Base-by-base conservation (phyloP, 176 grass and related monocot species). In the Zoysia pacifica region DNA sequence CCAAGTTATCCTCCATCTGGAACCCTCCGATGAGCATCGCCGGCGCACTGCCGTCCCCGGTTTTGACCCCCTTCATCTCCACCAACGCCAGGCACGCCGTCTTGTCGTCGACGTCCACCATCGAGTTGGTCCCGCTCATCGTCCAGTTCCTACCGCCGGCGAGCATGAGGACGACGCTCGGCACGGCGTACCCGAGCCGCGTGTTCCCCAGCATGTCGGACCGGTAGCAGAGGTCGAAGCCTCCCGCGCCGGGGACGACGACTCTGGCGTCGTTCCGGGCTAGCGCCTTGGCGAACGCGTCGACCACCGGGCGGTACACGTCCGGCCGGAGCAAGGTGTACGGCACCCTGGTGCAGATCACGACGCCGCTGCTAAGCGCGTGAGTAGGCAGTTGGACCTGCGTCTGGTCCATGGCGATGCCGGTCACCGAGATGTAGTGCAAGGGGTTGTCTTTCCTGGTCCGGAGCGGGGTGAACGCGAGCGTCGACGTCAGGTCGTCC, bases 1-100 rank as follows among this genome's bases (percentile, higher is more conserved):
- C 18, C 38, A 90, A 72, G 79, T 88, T 90, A 45, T 88, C 79
- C 82, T 90, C 88, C 91, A 91, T 83, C 88, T 93, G 91, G 72
- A 77, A 90, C 10, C 85, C 88, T 61, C 91, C 85, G 10, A 93
- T 72, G 50, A 88, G 50, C 82, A 65, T 46, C 49, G 88, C 78
- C n/a, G 58, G 72, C 82, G 61, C 58, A 19, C 5, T 40, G 47
- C 48, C 53, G 11, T 35, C 58, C 0, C 78, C 67, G 4, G 14
- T 67, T 36, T 68, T 67, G 18, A 42, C 61, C 7, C 14, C 60
- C 69, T 69, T 46, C 84, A 83, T 87, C 47, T 67, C 46, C 0
- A 84, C 15, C 75, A 93, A 52, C 6, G 51, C 85, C 35, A 91
- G 67, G 85, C 91, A 93, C 7, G 85, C 58, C n/a, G 58, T 83